Evolutionary conservation across 2,329 filamentous ascomycete species (phyloP).

Genomic region (Didymellaceae sp.): DNA sequence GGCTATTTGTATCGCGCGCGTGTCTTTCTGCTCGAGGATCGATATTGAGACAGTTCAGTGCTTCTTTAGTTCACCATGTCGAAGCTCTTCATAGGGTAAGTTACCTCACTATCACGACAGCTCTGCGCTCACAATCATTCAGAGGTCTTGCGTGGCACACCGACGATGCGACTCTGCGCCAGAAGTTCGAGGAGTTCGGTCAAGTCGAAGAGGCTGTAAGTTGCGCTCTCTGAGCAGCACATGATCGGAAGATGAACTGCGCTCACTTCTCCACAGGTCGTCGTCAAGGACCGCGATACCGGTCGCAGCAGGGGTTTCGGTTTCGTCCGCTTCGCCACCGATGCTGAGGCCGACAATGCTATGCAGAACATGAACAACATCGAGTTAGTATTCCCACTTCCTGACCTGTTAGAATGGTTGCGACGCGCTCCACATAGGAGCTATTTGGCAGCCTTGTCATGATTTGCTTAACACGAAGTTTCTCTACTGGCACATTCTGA

Average conservation of each 20-base stretch:
- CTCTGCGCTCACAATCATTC: constrained; percentile 20
- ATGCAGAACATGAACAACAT: constrained; percentile 84
- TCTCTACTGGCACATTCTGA: constrained; percentile 19
- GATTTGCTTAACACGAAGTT: neutral
- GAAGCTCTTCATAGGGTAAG: constrained; percentile 94
- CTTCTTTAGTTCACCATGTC: constrained; percentile 68
- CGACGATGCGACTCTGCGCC: constrained; percentile 82
- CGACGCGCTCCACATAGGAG: neutral
- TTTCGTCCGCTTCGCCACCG: constrained; percentile 86
- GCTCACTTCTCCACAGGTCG: constrained; percentile 67
- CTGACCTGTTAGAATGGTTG: neutral
- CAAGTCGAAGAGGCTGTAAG: constrained; percentile 93
- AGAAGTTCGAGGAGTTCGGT: constrained; percentile 93
- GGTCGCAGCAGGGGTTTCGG: constrained; percentile 96
- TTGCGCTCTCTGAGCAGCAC: constrained; percentile 35
- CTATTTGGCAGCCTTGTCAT: neutral
- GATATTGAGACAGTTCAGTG: constrained; percentile 51
- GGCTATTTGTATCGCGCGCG: constrained; percentile 37
- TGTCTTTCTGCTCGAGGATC: constrained; percentile 39
- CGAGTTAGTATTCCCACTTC: constrained; percentile 69
- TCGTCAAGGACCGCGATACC: constrained; percentile 97
- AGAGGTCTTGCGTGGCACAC: constrained; percentile 99
- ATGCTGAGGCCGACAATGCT: constrained; percentile 76
- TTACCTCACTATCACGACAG: constrained; percentile 12
- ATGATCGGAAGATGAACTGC: neutral